Conservation (phyloP, 495 filamentous ascomycete species). For the Penicillium mononematosum region DNA sequence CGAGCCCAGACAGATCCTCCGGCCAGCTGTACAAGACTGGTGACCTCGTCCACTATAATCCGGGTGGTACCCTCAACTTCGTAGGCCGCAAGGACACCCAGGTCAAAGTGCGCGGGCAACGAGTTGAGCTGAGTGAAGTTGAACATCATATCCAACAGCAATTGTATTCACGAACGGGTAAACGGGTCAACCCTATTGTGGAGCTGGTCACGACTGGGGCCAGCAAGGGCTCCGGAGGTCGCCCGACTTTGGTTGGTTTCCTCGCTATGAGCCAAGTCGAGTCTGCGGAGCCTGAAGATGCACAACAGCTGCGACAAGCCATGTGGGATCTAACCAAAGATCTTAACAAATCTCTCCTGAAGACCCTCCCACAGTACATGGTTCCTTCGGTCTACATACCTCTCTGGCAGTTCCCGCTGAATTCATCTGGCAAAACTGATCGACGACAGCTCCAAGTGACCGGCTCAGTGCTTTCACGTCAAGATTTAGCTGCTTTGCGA, state of each 20-base stretch:
- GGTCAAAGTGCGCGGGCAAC: constrained; percentile 44
- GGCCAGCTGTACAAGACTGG: constrained; percentile 38
- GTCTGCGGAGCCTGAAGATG: too few relatives aligned
- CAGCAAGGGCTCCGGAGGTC: too few relatives aligned
- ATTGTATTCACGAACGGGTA: too few relatives aligned
- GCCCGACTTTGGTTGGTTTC: too few relatives aligned
- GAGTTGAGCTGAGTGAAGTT: constrained; percentile 46
- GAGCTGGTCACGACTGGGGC: too few relatives aligned
- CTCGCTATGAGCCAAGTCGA: too few relatives aligned
- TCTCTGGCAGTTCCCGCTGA: constrained; percentile 45
- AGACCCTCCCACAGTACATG: constrained; percentile 46
- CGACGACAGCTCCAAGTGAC: constrained; percentile 16
- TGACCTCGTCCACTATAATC: constrained; percentile 27
- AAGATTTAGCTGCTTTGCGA: constrained; percentile 19
- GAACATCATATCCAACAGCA: constrained; percentile 24
- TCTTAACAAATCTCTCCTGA: too few relatives aligned
- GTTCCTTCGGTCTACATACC: constrained; percentile 53
- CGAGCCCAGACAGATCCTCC: background rate
- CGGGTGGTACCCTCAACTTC: constrained; percentile 25
- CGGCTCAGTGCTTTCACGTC: constrained; percentile 36
- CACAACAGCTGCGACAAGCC: too few relatives aligned
- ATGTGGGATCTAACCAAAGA: too few relatives aligned
- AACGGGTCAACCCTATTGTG: too few relatives aligned
- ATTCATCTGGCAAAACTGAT: constrained; percentile 54
- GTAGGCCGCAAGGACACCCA: constrained; percentile 41